Evolutionary conservation across 2,329 filamentous ascomycete genomes (phyloP).

Genomic region (Colletotrichum sp.): DNA sequence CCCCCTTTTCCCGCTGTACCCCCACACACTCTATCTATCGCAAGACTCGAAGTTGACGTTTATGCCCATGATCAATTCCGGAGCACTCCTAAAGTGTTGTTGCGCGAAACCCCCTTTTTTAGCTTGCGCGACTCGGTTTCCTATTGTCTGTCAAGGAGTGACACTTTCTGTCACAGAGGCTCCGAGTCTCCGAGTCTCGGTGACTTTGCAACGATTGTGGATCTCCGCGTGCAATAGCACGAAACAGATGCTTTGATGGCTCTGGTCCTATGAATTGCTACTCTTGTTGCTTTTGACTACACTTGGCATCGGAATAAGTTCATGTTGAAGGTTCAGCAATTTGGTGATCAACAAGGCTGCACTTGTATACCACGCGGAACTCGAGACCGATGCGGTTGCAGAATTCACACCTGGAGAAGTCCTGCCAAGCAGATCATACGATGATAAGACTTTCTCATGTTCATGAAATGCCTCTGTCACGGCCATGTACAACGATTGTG

Average conservation of each 20-base stretch:
- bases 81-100: neutral
- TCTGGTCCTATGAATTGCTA: neutral
- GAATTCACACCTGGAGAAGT: neutral
- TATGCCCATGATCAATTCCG: neutral
- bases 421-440: neutral
- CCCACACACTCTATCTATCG: neutral
- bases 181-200: neutral
- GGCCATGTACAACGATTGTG: neutral
- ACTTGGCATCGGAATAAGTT: neutral
- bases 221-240: neutral
- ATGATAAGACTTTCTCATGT: neutral
- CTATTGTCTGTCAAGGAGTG: neutral
- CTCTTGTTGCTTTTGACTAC: neutral
- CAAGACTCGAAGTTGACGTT: neutral
- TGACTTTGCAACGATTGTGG: neutral
- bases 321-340: neutral
- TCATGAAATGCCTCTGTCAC: neutral
- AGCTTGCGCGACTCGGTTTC: neutral
- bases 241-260: neutral
- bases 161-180: neutral
- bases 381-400: neutral
- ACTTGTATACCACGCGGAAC: neutral
- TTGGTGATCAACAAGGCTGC: neutral
- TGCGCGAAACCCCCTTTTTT: neutral
- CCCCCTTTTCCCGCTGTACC: neutral